These are phyloP conservation scores for Coniella vitis DNA, from an alignment of 2,329 filamentous ascomycete species.

Conservation along the genomic window DNA sequence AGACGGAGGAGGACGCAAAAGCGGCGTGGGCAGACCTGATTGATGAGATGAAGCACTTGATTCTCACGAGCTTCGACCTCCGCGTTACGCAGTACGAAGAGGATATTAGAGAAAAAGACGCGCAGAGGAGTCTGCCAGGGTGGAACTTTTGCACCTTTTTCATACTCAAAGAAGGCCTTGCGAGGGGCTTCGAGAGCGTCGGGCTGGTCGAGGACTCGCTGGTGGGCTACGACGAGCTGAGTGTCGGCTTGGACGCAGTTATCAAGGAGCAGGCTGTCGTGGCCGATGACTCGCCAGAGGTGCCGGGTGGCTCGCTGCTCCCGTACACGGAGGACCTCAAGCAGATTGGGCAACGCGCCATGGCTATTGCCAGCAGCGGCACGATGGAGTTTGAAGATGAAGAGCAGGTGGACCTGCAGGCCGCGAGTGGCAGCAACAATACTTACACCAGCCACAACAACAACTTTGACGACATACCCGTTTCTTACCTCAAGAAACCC, in stretches of 20 bases:
- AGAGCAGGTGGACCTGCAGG: constrained; percentile 28
- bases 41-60: constrained; percentile 77
- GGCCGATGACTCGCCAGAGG: constrained; percentile 50
- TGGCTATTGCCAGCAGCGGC: constrained; percentile 28
- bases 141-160: constrained; percentile 99
- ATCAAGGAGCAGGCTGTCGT: constrained; percentile 61
- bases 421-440: constrained; percentile 25
- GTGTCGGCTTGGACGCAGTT: constrained; percentile 76
- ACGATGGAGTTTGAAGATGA: constrained; percentile 27
- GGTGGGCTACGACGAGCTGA: constrained; percentile 90
- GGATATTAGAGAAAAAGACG: constrained; percentile 90
- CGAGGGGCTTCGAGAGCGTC: constrained; percentile 90
- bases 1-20: constrained; percentile 71
- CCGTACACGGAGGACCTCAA: constrained; percentile 68
- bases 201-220: constrained; percentile 93
- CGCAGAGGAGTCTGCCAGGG: constrained; percentile 77
- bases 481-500: constrained; percentile 62
- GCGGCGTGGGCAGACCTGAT: constrained; percentile 80
- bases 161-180: constrained; percentile 90
- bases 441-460: no score
- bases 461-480: constrained; percentile 53
- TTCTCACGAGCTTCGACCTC: constrained; percentile 82
- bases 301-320: constrained; percentile 67
- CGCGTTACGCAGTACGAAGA: constrained; percentile 93
- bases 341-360: constrained; percentile 46